Conservation (phyloP, 495 filamentous ascomycete species). For the Venustampulla echinocandica region DNA sequence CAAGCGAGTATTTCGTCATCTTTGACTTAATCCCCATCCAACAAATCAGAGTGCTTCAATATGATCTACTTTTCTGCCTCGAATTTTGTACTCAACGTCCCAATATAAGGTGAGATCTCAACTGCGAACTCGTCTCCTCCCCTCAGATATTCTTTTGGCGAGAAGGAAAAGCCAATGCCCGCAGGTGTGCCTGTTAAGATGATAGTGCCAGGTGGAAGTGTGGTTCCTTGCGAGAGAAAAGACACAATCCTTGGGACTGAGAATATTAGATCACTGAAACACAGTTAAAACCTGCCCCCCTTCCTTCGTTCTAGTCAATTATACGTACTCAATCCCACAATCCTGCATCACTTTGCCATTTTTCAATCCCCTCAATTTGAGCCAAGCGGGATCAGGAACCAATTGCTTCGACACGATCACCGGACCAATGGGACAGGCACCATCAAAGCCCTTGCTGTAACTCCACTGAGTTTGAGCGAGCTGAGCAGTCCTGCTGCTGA, state of each 20-base stretch:
- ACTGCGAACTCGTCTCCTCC: conserved; percentile 41
- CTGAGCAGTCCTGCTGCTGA: conserved; percentile 33
- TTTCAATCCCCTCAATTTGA: conserved; percentile 34
- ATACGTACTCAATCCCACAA: conserved; percentile 39
- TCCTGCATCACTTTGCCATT: conserved; percentile 42
- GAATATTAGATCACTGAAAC: conserved; percentile 37
- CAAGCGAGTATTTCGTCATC: too few species aligned
- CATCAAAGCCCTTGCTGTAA: conserved; percentile 41
- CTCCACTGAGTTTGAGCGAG: conserved; percentile 40
- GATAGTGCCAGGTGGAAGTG: conserved; percentile 34
- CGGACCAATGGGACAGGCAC: conserved; percentile 41
- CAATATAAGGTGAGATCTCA: conserved; percentile 37
- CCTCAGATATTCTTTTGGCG: conserved; percentile 33
- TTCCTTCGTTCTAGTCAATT: too few species aligned
- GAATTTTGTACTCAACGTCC: conserved; percentile 35
- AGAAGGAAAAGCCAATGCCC: conserved; percentile 34
- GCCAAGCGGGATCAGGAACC: conserved; percentile 33
- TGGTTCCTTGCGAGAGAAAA: conserved; percentile 42
- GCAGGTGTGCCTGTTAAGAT: conserved; percentile 43
- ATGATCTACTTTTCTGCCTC: conserved; percentile 35
- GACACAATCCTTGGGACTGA: conserved; percentile 35
- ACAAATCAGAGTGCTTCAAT: too few species aligned
- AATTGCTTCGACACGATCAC: conserved; percentile 44
- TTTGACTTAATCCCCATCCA: too few species aligned
- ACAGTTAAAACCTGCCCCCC: too few species aligned